phyloP scores from a whole-genome alignment of 257 asterid genomes.

The Orobanche coerulescens region DNA sequence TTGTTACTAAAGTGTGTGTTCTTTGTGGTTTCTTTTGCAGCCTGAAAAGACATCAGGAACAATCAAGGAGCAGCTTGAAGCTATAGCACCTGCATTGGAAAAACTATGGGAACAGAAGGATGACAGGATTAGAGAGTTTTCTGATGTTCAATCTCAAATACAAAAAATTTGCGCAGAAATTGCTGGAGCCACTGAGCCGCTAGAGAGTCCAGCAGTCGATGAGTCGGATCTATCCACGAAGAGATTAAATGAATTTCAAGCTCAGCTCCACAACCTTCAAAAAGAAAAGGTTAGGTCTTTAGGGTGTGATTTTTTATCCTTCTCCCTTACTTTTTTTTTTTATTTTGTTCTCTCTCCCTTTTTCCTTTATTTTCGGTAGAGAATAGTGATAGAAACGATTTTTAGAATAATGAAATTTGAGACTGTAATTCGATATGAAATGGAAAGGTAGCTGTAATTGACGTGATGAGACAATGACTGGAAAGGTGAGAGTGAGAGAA shows the following conservation, averaged over 20 bases:
- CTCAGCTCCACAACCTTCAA: conserved; percentile 89
- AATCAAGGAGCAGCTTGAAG: conserved; percentile 91
- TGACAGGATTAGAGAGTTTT: conserved; percentile 71
- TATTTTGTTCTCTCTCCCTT: neutral
- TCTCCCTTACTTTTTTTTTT: neutral
- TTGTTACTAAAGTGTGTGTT: conserved; percentile 3
- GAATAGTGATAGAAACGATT: neutral
- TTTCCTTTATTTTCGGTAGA: neutral
- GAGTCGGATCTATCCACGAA: conserved; percentile 80
- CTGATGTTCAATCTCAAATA: conserved; percentile 87
- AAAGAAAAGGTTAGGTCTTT: conserved; percentile 62
- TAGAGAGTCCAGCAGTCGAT: conserved; percentile 56
- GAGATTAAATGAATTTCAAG: conserved; percentile 70
- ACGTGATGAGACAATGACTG: neutral
- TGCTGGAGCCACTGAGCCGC: conserved; percentile 59
- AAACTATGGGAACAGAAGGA: conserved; percentile 81
- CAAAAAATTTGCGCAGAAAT: conserved; percentile 75
- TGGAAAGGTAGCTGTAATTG: neutral
- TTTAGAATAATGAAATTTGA: neutral
- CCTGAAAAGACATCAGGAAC: conserved; percentile 93
- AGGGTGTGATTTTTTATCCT: neutral
- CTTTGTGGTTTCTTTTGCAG: conserved; percentile 34
- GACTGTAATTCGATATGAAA: neutral
- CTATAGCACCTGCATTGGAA: conserved; percentile 82
- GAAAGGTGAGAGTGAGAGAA: neutral